phyloP scores from a whole-genome alignment of 2,329 filamentous ascomycete species.

The Cladosporium sp. region DNA sequence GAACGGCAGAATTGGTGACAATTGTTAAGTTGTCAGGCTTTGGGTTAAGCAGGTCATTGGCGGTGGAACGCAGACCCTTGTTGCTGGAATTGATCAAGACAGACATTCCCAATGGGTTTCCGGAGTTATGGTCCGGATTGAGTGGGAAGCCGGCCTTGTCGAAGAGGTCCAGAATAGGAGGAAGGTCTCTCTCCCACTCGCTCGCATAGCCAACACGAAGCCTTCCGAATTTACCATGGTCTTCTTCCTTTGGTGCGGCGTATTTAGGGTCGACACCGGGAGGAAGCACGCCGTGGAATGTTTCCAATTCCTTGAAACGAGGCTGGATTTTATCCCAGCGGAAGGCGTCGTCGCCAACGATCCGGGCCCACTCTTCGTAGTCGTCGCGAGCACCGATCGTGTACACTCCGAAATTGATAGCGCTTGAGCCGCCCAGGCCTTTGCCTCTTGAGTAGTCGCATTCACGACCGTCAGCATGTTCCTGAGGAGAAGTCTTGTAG shows the following conservation, averaged over 20 bases:
- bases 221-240: not conserved
- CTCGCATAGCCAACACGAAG: constrained; percentile 18
- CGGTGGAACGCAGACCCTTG: constrained; percentile 54
- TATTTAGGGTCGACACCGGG: not conserved
- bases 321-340: constrained; percentile 55
- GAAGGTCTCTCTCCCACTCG: constrained; percentile 33
- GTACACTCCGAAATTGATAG: constrained; percentile 50
- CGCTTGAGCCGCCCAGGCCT: constrained; percentile 48
- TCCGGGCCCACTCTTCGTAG: constrained; percentile 61
- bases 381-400: constrained; percentile 59
- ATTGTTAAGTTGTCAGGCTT: constrained; percentile 55
- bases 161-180: constrained; percentile 38
- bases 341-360: constrained; percentile 58
- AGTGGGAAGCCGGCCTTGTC: constrained; percentile 50
- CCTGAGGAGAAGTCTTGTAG: constrained; percentile 47
- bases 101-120: constrained; percentile 59
- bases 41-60: constrained; percentile 48
- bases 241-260: constrained; percentile 5
- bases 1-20: constrained; percentile 50
- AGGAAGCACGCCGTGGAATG: constrained; percentile 44
- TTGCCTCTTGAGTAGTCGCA: constrained; percentile 48
- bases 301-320: constrained; percentile 56
- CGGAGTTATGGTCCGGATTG: constrained; percentile 60
- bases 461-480: constrained; percentile 34
- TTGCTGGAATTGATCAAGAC: constrained; percentile 52